phyloP scores from a whole-genome alignment of 371 early-diverging fungal genomes.

The Blakeslea trispora region DNA sequence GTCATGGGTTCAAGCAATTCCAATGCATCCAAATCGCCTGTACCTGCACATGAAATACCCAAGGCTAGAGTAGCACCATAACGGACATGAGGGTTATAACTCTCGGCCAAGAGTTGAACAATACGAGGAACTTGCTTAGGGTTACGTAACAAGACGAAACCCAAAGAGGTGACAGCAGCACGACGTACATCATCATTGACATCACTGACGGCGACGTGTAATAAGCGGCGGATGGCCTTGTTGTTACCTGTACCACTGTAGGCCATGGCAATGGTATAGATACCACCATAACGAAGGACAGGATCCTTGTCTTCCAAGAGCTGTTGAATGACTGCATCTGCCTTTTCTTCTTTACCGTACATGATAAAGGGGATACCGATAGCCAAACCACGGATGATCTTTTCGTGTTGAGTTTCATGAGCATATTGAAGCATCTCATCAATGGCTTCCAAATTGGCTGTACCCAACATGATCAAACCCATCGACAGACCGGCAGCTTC shows the following conservation, averaged over 20 bases:
- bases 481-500: conserved; percentile 98
- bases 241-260: conserved; percentile 98
- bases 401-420: conserved; percentile 97
- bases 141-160: conserved; percentile 91
- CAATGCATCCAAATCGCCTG: conserved; percentile 91
- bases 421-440: conserved; percentile 96
- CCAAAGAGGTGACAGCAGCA: conserved; percentile 96
- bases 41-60: conserved; percentile 98
- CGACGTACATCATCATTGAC: conserved; percentile 99
- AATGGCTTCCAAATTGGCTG: conserved; percentile 77
- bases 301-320: conserved; percentile 92
- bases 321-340: conserved; percentile 84
- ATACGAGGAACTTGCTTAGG: conserved; percentile 94
- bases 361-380: conserved; percentile 93
- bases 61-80: conserved; percentile 97
- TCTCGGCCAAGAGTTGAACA: conserved; percentile 96
- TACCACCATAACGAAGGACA: conserved; percentile 94
- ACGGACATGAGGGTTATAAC: conserved; percentile 98
- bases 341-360: conserved; percentile 94
- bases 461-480: conserved; percentile 97
- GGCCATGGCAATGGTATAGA: conserved; percentile 96
- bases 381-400: conserved; percentile 95
- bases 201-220: conserved; percentile 97
- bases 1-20: conserved; percentile 97
- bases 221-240: conserved; percentile 88